A percentile compares a stretch with the other conserved stretches of the same genome.
These are phyloP conservation scores for Toxoplasma gondii DNA, from an alignment of 169 alveolate genomes.

Conservation along the genomic window DNA sequence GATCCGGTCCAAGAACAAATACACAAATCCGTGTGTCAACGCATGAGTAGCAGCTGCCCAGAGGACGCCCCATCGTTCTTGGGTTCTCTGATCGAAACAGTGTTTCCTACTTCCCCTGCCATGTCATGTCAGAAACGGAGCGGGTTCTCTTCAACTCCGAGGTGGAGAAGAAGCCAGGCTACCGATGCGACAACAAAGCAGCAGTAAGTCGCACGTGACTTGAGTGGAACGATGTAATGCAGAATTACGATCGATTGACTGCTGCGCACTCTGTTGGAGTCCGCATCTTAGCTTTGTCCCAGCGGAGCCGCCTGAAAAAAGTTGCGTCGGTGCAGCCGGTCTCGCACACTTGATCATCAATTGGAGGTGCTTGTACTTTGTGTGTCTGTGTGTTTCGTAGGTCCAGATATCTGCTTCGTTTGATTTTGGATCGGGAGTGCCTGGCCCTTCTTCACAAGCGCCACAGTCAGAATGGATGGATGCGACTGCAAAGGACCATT, in stretches of 20 bases:
- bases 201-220: conserved; percentile 2
- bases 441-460: neutral
- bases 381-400: neutral
- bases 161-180: conserved; percentile 15
- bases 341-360: too few species aligned
- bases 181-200: conserved; percentile 29
- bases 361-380: too few species aligned
- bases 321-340: too few species aligned
- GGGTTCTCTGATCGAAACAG: too few species aligned
- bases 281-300: too few species aligned
- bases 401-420: neutral
- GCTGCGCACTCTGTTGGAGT: too few species aligned
- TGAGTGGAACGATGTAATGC: too few species aligned
- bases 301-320: too few species aligned
- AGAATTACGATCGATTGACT: too few species aligned
- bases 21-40: neutral
- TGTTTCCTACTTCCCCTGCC: too few species aligned
- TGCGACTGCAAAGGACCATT: neutral
- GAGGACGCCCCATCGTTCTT: too few species aligned
- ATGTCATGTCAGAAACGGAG: neutral
- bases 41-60: too few species aligned
- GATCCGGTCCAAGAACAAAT: neutral
- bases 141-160: neutral
- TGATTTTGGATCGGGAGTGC: neutral
- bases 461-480: conserved; percentile 27